Base-by-base conservation (phyloP, 345 rosid species). In the Iberis pinnata region DNA sequence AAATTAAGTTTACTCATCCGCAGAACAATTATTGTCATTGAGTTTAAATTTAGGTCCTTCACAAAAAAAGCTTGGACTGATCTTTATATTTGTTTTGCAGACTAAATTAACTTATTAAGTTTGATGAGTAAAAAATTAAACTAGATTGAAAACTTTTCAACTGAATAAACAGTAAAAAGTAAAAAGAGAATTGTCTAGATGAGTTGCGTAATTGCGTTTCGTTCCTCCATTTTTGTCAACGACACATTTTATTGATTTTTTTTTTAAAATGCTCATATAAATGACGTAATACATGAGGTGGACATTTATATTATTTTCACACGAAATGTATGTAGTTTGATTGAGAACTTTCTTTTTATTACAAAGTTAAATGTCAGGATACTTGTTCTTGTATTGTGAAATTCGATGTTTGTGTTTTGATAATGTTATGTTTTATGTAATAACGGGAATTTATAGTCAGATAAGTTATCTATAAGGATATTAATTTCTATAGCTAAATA, bases 121-220 rank as follows among this genome's bases (percentile, higher is more conserved):
- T 47, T 8, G 7, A 8, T 18, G 14, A 49, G 45, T 26, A 16
- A 63, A 44, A 42, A 22, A 20, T 6, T 4, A 12, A 5, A 12
- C 12, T 12, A 35, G 6, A 12, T 48, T 18, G 37, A 9, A 35
- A 22, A 14, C 0, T 0, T 20, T 56, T 65, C 53, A 58, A 50
- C 58, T 42, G 58, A 8, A 12, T 35, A 27, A 49, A 57, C 31
- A 41, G 57, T 64, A 48, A 49, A 52, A 56, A 25, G 41, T 27
- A 12, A 56, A 45, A 58, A 41, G 13, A 8, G 37, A 46, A 45
- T 9, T 13, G 47, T 42, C 33, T 35, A 8, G 13, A 18, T 22
- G 58, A 42, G 53, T 65, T 57, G 70, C 64, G 64, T 58, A 43
- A 43, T 36, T 44, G 36, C 48, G 50, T 58, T 43, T 3, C 33